These are phyloP conservation scores for Cystobasidium ongulense DNA, from an alignment of 768 basidiomycete species.

Conservation along the genomic window DNA sequence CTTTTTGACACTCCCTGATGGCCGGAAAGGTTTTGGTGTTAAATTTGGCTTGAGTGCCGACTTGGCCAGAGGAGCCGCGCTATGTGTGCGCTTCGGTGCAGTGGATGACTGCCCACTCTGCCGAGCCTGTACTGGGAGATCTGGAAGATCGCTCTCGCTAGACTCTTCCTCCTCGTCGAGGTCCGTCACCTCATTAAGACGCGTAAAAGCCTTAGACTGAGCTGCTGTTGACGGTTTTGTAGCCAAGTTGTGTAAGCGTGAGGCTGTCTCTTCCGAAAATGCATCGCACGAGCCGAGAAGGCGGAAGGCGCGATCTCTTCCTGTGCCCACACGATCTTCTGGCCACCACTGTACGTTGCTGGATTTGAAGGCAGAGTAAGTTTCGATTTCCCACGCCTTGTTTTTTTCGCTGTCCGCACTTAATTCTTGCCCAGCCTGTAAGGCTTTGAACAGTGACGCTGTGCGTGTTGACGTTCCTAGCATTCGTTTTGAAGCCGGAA, in stretches of 20 bases:
- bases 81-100: no score
- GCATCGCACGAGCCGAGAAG: background rate
- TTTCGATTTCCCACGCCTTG: constrained; percentile 9
- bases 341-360: constrained; percentile 20
- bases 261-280: no score
- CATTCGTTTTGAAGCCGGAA: background rate
- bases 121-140: background rate
- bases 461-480: background rate
- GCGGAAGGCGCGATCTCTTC: constrained; percentile 1
- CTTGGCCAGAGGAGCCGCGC: no score
- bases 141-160: constrained; percentile 20
- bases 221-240: no score
- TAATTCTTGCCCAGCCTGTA: background rate
- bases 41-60: no score
- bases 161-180: background rate
- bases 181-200: background rate
- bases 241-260: background rate
- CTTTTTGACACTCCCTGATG: no score
- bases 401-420: constrained; percentile 11
- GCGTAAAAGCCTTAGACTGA: background rate
- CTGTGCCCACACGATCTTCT: background rate
- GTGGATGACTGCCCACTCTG: no score
- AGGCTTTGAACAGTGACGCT: background rate
- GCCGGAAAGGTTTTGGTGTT: no score
- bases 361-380: background rate